Conservation (phyloP, 164 flowering plant genomes). For the Paratinospora sagittata region DNA sequence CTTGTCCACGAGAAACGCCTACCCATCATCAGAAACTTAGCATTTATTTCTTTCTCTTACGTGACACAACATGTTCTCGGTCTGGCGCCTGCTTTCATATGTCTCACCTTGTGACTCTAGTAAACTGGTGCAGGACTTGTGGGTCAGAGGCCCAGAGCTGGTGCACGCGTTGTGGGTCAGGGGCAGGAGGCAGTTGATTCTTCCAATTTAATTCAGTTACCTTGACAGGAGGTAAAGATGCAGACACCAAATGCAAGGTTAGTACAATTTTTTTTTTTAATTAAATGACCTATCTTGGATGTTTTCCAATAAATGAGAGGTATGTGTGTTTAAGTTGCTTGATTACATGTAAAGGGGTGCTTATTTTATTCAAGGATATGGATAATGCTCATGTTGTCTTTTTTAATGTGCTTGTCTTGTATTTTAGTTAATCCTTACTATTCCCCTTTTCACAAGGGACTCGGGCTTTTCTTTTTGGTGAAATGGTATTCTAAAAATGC, state of each 20-base stretch:
- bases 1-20: background rate
- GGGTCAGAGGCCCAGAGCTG: constrained; percentile 25
- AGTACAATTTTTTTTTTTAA: background rate
- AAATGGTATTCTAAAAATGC: too few species aligned
- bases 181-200: background rate
- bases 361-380: constrained; percentile 3
- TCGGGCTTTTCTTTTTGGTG: too few species aligned
- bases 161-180: constrained; percentile 1
- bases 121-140: constrained; percentile 41
- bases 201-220: constrained; percentile 10
- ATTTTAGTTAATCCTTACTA: background rate
- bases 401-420: background rate
- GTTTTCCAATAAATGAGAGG: background rate
- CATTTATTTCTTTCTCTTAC: constrained; percentile 13
- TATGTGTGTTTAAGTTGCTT: background rate
- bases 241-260: constrained; percentile 46
- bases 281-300: background rate
- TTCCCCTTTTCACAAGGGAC: too few species aligned
- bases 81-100: constrained; percentile 9
- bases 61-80: constrained; percentile 23
- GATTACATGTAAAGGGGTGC: background rate
- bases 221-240: constrained; percentile 32
- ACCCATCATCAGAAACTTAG: background rate
- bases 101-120: constrained; percentile 30
- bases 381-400: background rate